Conservation (phyloP, 2,329 filamentous ascomycete species). For the Cryphonectria naterciae region DNA sequence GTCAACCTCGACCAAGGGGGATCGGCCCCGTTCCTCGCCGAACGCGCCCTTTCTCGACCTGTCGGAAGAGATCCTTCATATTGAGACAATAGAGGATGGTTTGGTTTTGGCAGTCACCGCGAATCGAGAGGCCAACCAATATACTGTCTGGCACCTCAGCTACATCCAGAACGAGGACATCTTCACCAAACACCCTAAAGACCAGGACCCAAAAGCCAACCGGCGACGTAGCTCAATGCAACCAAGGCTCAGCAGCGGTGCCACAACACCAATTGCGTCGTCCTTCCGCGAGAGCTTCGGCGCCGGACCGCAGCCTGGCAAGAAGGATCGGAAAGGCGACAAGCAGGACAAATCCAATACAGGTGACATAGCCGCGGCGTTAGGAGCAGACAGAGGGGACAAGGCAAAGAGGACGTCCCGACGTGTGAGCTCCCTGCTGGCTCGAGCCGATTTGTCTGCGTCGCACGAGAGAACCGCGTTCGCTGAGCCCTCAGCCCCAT, state of each 20-base stretch:
- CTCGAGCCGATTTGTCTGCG: constrained; percentile 82
- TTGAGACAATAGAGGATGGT: constrained; percentile 65
- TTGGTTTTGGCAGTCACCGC: constrained; percentile 79
- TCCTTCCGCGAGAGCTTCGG: constrained; percentile 79
- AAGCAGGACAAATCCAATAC: constrained; percentile 48
- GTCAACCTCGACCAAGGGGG: constrained; percentile 44
- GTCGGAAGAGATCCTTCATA: constrained; percentile 81
- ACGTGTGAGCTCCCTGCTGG: constrained; percentile 88
- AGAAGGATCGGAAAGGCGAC: constrained; percentile 57
- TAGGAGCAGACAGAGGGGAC: constrained; percentile 65
- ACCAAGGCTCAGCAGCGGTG: constrained; percentile 71
- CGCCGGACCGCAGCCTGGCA: constrained; percentile 53
- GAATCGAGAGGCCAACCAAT: constrained; percentile 75
- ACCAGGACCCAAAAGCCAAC: constrained; percentile 50
- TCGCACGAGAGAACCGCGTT: constrained; percentile 84
- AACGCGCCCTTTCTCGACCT: constrained; percentile 68
- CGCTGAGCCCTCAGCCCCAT: constrained; percentile 61
- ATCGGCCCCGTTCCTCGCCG: constrained; percentile 43
- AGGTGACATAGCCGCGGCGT: constrained; percentile 67
- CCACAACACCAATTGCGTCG: constrained; percentile 71
- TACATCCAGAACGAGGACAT: constrained; percentile 73
- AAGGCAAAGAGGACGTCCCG: constrained; percentile 66
- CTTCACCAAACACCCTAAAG: constrained; percentile 51
- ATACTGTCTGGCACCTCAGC: constrained; percentile 82
- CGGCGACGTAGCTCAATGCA: constrained; percentile 68